A percentile compares a stretch with the other conserved stretches of the same genome.
Evolutionary conservation across 192 early-diverging fungal species (phyloP).

Genomic region (Powellomyces hirtus): DNA sequence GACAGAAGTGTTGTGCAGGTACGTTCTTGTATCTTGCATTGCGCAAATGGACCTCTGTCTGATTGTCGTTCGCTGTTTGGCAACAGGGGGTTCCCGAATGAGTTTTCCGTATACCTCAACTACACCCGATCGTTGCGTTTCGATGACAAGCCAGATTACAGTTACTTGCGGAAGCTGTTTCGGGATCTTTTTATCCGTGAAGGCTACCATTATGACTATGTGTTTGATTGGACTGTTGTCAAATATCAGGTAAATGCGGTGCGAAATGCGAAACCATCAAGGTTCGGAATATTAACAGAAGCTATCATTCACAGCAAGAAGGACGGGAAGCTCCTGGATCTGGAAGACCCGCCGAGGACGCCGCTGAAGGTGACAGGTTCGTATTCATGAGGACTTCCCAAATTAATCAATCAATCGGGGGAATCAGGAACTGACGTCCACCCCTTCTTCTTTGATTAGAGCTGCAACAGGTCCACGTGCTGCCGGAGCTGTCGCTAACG

Average conservation of each 20-base stretch:
- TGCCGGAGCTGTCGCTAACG: not conserved
- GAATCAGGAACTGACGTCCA: no score
- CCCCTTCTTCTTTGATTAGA: no score
- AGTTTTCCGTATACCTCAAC: conserved; percentile 64
- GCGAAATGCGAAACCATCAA: not conserved
- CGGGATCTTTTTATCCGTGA: conserved; percentile 61
- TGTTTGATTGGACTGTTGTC: conserved; percentile 66
- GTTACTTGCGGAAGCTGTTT: conserved; percentile 64
- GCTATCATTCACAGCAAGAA: conserved; percentile 14
- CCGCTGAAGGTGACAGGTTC: conserved; percentile 13
- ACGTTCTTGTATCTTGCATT: not conserved
- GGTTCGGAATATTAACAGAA: not conserved
- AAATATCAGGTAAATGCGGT: conserved; percentile 39
- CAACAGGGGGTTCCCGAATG: conserved; percentile 61
- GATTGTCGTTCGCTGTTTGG: not conserved
- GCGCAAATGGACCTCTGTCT: not conserved
- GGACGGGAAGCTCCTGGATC: conserved; percentile 4
- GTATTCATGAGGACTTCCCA: no score
- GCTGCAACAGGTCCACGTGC: not conserved
- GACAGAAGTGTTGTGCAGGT: conserved; percentile 56
- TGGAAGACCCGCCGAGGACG: not conserved
- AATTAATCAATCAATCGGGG: no score
- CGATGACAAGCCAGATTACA: conserved; percentile 68
- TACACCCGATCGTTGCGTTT: conserved; percentile 62
- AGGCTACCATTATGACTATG: conserved; percentile 64